phyloP scores from a whole-genome alignment of 2,329 filamentous ascomycete species.

The Paecilomyces dactylethromorphus region DNA sequence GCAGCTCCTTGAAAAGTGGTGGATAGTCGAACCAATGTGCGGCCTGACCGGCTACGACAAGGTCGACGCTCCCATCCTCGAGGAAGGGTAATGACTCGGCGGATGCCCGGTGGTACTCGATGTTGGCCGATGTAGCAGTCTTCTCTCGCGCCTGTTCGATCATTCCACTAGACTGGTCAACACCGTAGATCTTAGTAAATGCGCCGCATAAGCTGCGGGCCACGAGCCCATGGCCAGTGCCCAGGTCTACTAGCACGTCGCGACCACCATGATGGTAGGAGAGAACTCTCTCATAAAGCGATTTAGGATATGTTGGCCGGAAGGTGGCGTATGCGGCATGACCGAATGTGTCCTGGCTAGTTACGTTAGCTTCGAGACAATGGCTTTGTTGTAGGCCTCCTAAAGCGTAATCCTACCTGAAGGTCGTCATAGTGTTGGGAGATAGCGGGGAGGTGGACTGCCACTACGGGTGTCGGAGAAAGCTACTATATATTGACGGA shows the following conservation, averaged over 20 bases:
- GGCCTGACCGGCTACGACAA: constrained; percentile 48
- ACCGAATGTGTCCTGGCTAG: not conserved
- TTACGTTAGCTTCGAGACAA: not conserved
- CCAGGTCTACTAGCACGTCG: constrained; percentile 1
- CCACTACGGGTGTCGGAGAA: too few species aligned
- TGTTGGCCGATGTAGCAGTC: constrained; percentile 25
- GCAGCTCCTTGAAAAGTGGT: constrained; percentile 50
- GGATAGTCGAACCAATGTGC: constrained; percentile 62
- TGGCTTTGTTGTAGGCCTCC: not conserved
- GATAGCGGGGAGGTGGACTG: not conserved
- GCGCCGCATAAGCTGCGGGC: constrained; percentile 1
- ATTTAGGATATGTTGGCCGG: constrained; percentile 1
- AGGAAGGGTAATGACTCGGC: constrained; percentile 52
- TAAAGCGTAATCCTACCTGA: not conserved
- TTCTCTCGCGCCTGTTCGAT: constrained; percentile 23
- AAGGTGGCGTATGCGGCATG: constrained; percentile 4
- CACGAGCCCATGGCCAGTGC: constrained; percentile 5
- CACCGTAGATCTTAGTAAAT: not conserved
- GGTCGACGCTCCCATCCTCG: constrained; percentile 45
- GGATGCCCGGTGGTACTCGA: constrained; percentile 44
- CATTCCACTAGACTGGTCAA: constrained; percentile 9
- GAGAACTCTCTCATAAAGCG: constrained; percentile 1
- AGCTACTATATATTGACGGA: too few species aligned
- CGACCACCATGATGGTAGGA: constrained; percentile 1
- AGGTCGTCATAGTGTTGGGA: not conserved